Evolutionary conservation across 2,329 filamentous ascomycete species (phyloP), one percentile per base, ranked within the genome.

Genomic region (Colletotrichum coccodes): DNA sequence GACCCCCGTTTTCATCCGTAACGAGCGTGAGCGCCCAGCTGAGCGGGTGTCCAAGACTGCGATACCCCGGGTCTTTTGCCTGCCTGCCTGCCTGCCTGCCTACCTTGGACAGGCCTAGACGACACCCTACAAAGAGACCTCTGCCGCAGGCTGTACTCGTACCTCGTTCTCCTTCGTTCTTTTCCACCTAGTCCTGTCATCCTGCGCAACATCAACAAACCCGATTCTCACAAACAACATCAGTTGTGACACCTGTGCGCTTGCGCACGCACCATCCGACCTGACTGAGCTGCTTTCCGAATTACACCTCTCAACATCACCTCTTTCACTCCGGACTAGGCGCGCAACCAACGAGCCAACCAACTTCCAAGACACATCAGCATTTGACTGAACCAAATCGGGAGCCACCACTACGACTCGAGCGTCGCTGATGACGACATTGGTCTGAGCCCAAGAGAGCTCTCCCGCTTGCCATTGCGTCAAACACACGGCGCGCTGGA

Each of bases 371-470:
- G 50, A 50, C 46, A 54, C 58, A 44, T 56, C 64, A 58, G 21
- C 64, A 68, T 68, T 68, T 53, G 40, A 59, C 47, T 52, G 53
- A 32, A 14, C 61, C 65, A 16, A 68, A 49, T 60, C 34, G 49
- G 49, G 54, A 50, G 49, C 46, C 61, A 49, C 54, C 54, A 30
- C 49, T 54, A 47, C 65, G 46, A 64, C 52, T 49, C 38, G 53
- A 26, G 52, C 52, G 38, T 28, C 32, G 32, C 38, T 38, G 38
- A 68, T 68, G 61, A 68, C 61, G 65, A 65, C 65, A 68, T 65
- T 60, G 54, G 61, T 68, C 60, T 65, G 40, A 68, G 60, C 61
- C 54, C 32, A 32, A 34, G 49, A 34, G 21, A 60, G 40, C 65
- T 32, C 49, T 49, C 54, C 30, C 49, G 21, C 47, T 32, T 30